Evolutionary conservation across 129 eudicot species (phyloP), one percentile per base, ranked within the genome.

Genomic region (Centrapalus pauciflorus): DNA sequence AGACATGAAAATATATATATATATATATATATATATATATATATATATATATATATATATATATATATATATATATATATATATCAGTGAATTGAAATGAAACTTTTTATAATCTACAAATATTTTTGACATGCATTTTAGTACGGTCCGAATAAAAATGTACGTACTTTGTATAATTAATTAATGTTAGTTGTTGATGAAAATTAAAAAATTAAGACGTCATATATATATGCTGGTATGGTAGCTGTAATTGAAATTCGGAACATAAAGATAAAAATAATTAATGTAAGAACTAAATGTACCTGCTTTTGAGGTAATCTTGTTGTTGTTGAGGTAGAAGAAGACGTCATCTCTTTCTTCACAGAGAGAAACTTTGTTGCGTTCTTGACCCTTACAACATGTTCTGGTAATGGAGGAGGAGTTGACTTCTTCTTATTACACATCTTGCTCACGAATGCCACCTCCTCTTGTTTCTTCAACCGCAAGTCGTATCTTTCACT

Each of bases 231-330:
- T n/a, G n/a, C n/a, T n/a, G n/a, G n/a, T n/a, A n/a, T n/a, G n/a
- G n/a, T n/a, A n/a, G n/a, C 51, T 23, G 49, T 50, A 29, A 32
- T 49, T n/a, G n/a, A n/a, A 16, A 27, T 35, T 41, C 63, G 10
- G 66, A 64, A 74, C 23, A 40, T 34, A 7, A 41, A 67, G 29
- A 64, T 32, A 66, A 68, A 41, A 77, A 67, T 17, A 34, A 21
- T 40, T 34, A 56, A 77, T 25, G 8, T 57, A 32, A 23, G 26
- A 33, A 55, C 20, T 17, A 40, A 19, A 43, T 26, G 20, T 84
- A 87, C 93, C 95, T 87, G 89, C 21, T 78, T 79, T 61, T 78
- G 78, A 68, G 79, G 73, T 74, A 72, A 64, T 68, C 78, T 82
- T 68, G 82, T 48, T 30, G 82, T 48, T 30, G 83, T 48, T 32